Evolutionary conservation across 1,139 yeast genomes (phyloP).

Genomic region (Geotrichum bryndzae): DNA sequence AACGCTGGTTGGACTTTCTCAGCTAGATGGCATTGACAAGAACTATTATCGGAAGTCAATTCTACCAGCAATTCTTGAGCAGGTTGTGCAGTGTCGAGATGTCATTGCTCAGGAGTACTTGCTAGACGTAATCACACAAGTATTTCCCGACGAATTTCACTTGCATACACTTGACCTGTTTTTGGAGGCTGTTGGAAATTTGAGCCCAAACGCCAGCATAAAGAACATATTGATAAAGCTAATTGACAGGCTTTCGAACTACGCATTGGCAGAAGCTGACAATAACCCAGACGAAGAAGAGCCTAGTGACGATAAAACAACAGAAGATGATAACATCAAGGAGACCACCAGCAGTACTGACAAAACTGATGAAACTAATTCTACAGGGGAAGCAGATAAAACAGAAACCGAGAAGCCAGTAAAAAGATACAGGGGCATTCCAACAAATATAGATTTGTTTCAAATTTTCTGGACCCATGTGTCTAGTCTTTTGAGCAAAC

Average conservation of each 20-base stretch:
- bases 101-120: constrained; percentile 86
- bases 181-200: constrained; percentile 56
- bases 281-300: constrained; percentile 17
- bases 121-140: constrained; percentile 84
- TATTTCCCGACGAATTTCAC: constrained; percentile 91
- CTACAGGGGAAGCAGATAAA: not conserved
- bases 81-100: constrained; percentile 90
- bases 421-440: constrained; percentile 18
- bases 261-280: constrained; percentile 36
- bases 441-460: constrained; percentile 41
- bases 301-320: not conserved
- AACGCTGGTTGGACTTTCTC: constrained; percentile 81
- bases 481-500: constrained; percentile 45
- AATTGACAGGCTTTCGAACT: constrained; percentile 67
- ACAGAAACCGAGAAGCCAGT: not conserved
- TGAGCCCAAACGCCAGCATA: constrained; percentile 65
- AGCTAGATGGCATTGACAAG: constrained; percentile 69
- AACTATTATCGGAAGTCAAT: constrained; percentile 56
- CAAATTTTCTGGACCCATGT: constrained; percentile 63
- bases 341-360: constrained; percentile 1
- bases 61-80: constrained; percentile 82
- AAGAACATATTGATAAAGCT: constrained; percentile 63
- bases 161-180: constrained; percentile 64
- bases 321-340: not conserved
- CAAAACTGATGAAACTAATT: constrained; percentile 2